Conservation (phyloP, 2,329 filamentous ascomycete genomes). For the Fusarium brevicatenulatum region DNA sequence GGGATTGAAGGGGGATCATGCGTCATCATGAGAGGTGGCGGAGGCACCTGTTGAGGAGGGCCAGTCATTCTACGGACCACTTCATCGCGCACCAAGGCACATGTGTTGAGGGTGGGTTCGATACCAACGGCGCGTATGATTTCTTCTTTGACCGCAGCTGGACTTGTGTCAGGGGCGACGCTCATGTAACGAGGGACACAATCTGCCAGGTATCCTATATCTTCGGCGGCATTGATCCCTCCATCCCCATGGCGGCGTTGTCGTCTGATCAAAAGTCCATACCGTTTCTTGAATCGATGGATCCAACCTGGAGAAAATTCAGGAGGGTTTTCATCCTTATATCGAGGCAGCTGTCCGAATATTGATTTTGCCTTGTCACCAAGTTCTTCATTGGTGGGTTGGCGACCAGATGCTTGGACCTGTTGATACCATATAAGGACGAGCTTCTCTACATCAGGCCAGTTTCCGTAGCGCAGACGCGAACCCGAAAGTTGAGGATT, state of each 20-base stretch:
- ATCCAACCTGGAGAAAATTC: slow-evolving; percentile 74
- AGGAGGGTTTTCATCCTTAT: slow-evolving; percentile 68
- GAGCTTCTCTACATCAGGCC: slow-evolving; percentile 70
- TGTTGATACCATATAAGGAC: slow-evolving; percentile 66
- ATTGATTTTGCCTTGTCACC: slow-evolving; percentile 70
- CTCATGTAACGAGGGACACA: slow-evolving; percentile 69
- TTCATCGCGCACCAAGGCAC: slow-evolving; percentile 68
- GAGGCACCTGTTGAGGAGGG: slow-evolving; percentile 33
- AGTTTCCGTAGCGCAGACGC: slow-evolving; percentile 70
- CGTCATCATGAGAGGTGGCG: slow-evolving; percentile 40
- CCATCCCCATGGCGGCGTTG: slow-evolving; percentile 63
- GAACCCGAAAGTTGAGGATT: slow-evolving; percentile 69
- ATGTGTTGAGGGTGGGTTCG: slow-evolving; percentile 63
- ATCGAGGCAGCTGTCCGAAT: slow-evolving; percentile 67
- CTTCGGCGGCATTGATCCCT: slow-evolving; percentile 60
- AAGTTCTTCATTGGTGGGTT: slow-evolving; percentile 70
- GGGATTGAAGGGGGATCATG: slow-evolving; percentile 42
- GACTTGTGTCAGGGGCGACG: slow-evolving; percentile 67
- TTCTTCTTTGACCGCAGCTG: slow-evolving; percentile 67
- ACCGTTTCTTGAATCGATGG: slow-evolving; percentile 72
- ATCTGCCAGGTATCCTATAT: slow-evolving; percentile 69
- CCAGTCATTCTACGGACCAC: slow-evolving; percentile 55
- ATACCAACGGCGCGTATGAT: slow-evolving; percentile 66
- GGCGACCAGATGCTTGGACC: slow-evolving; percentile 62
- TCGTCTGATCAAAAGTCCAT: slow-evolving; percentile 66